Evolutionary conservation across 2,329 filamentous ascomycete genomes (phyloP), one percentile per base, ranked within the genome.

Genomic region (Ascochyta clinopodiicola): DNA sequence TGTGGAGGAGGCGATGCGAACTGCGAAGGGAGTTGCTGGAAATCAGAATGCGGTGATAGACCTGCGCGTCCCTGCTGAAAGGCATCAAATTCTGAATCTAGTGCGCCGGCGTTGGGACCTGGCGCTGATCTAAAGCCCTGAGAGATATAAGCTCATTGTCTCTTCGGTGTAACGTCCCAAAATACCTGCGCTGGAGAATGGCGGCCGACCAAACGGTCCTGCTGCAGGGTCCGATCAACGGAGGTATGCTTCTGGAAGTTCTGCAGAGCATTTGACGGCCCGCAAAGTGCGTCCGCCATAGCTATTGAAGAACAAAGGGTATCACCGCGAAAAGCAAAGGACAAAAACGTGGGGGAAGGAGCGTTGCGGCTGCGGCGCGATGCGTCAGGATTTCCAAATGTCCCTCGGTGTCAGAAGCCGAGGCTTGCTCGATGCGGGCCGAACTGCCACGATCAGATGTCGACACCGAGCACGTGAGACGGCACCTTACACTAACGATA

Each of bases 181-280:
- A 76, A 59, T 75, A 87, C 86, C 74, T 87, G 83, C 44, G 79
- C 75, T 39, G 83, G 80, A 47, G 82, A 77, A 17, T 82, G 80
- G 56, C 83, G 81, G 9, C 81, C 78, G 32, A 81, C 75, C 42
- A 90, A 68, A 46, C 88, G 86, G 75, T 92, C 90, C 73, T 91
- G 90, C 70, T 92, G 89, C 44, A 89, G 79, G 9, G 87, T 87
- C 50, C 88, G 82, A 71, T 92, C 88, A 59, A 85, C 82, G 44
- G 87, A 82, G 10, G 85, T 79, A 73, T 92, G 89, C 66, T 88
- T 87, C 67, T 88, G 84, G 71, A 92, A 86, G 68, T 84, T 88
- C 75, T 91, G 89, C 47, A 91, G 83, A 60, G 88, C 83, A 75
- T 90, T 92, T 12, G 89, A 90, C 17, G 89, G 88, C 56, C 90